phyloP scores from a whole-genome alignment of 768 basidiomycete species.

The Termitomyces sp. region DNA sequence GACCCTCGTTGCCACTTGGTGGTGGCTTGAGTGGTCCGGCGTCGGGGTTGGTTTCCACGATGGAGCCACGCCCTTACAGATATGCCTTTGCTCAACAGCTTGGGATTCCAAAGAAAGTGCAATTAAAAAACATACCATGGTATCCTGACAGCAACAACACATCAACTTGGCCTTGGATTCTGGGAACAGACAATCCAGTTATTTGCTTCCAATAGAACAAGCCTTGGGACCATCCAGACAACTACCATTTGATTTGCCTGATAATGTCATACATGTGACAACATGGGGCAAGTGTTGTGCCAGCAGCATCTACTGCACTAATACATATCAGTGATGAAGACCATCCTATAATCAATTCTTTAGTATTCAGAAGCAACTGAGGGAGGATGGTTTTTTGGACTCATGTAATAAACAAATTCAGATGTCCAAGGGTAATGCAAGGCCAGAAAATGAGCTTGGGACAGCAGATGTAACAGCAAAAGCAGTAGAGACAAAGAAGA shows the following conservation, averaged over 20 bases:
- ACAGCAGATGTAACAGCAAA: not conserved
- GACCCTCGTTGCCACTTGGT: too few species aligned
- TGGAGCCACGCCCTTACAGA: too few species aligned
- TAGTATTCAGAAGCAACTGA: conserved; percentile 2
- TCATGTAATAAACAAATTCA: not conserved
- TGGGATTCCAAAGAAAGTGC: not conserved
- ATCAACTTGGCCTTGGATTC: conserved; percentile 4
- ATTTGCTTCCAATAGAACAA: conserved; percentile 2
- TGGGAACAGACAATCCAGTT: not conserved
- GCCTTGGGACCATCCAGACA: not conserved
- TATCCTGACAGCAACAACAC: not conserved
- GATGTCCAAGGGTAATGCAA: not conserved
- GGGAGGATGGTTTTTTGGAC: not conserved
- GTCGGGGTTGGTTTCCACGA: too few species aligned
- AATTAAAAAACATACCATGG: conserved; percentile 5
- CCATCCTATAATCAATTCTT: not conserved
- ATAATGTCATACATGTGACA: conserved; percentile 4
- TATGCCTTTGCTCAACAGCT: not conserved
- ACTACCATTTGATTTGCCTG: conserved; percentile 2
- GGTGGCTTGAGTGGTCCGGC: too few species aligned
- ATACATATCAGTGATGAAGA: conserved; percentile 1
- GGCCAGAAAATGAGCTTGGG: not conserved
- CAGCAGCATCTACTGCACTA: not conserved
- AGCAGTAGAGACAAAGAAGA: not conserved
- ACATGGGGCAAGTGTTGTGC: not conserved